Conservation (phyloP, 2,329 filamentous ascomycete genomes). For the Pleoardoris graminearum region DNA sequence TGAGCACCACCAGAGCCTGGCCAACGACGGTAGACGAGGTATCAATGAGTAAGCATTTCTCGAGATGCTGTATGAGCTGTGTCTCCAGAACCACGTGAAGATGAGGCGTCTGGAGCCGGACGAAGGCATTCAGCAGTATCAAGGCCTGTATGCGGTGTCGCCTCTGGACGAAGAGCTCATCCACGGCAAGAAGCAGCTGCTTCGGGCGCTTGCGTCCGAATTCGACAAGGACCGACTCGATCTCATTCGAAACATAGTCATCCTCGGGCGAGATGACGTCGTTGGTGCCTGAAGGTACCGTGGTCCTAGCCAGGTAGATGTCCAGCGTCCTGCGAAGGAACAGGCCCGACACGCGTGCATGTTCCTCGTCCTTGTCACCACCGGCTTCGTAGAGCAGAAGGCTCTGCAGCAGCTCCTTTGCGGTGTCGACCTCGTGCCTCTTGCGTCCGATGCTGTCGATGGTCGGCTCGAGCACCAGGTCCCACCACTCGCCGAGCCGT, state of each 20-base stretch:
- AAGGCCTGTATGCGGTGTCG: conserved; percentile 67
- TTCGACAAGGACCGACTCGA: conserved; percentile 56
- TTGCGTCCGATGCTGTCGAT: conserved; percentile 63
- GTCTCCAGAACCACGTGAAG: conserved; percentile 74
- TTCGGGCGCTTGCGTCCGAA: conserved; percentile 71
- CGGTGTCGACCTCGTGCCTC: conserved; percentile 66
- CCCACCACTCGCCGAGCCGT: conserved; percentile 73
- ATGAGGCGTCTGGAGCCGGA: conserved; percentile 77
- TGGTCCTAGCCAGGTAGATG: conserved; percentile 49
- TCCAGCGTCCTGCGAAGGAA: conserved; percentile 59
- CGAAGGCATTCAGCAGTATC: conserved; percentile 70
- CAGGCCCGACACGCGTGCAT: conserved; percentile 50
- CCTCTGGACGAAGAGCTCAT: conserved; percentile 67
- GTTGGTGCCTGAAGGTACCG: conserved; percentile 42
- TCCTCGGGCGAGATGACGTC: conserved; percentile 49
- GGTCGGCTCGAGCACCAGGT: conserved; percentile 61
- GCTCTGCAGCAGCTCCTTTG: conserved; percentile 65
- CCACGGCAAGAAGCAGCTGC: conserved; percentile 68
- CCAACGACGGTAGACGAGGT: conserved; percentile 78
- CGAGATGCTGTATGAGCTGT: conserved; percentile 69
- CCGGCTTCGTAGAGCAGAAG: conserved; percentile 67
- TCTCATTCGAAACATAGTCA: conserved; percentile 53
- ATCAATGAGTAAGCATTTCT: conserved; percentile 75
- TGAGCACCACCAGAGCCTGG: conserved; percentile 71
- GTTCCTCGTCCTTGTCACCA: conserved; percentile 54